Evolutionary conservation across 1,139 yeast species (phyloP).

Genomic region (Scheffersomyces illinoinensis): DNA sequence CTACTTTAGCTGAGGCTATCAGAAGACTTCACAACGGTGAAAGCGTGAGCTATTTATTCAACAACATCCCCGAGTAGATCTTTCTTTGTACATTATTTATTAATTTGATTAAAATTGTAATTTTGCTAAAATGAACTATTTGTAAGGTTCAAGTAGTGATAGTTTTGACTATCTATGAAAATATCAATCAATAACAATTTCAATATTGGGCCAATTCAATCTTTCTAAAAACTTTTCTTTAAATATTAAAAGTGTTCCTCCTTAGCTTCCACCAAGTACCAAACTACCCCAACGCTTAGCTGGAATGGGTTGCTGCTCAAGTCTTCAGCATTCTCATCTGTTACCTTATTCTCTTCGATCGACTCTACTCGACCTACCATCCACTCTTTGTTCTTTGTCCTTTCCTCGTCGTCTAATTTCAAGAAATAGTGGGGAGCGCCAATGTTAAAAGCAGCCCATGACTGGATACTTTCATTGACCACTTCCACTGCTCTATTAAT

Average conservation of each 20-base stretch:
- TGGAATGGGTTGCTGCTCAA: constrained; percentile 47
- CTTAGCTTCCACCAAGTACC: constrained; percentile 52
- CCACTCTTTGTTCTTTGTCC: constrained; percentile 58
- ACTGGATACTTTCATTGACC: constrained; percentile 37
- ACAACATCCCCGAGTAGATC: constrained; percentile 48
- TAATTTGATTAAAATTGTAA: background rate
- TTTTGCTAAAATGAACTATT: background rate
- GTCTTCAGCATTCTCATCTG: constrained; percentile 32
- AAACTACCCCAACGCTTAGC: constrained; percentile 46
- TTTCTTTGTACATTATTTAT: background rate
- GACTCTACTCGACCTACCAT: constrained; percentile 61
- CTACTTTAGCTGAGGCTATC: constrained; percentile 76
- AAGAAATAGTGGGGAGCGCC: constrained; percentile 80
- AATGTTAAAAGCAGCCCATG: constrained; percentile 86
- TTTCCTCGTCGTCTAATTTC: constrained; percentile 28
- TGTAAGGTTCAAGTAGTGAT: background rate
- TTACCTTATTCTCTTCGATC: constrained; percentile 50
- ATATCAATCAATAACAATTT: background rate
- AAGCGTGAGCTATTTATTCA: constrained; percentile 86
- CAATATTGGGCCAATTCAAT: background rate
- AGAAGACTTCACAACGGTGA: constrained; percentile 91
- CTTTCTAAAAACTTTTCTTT: background rate
- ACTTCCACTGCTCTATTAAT: constrained; percentile 31
- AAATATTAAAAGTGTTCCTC: constrained; percentile 23
- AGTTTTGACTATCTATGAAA: background rate